Evolutionary conservation across 768 basidiomycete species (phyloP).

Genomic region (Saitozyma sp.): DNA sequence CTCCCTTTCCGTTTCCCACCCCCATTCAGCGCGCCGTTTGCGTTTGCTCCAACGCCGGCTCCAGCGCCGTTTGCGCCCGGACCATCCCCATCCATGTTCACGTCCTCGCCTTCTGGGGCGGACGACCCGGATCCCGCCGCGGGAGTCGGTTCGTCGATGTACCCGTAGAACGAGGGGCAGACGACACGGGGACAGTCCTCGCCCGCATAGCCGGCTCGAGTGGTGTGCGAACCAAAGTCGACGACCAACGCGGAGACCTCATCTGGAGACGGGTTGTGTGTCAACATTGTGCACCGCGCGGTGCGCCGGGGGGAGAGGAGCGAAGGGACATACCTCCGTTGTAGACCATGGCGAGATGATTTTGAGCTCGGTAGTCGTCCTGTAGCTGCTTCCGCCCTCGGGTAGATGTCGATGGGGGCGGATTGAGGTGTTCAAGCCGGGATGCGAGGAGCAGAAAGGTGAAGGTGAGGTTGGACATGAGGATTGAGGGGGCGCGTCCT

Average conservation of each 20-base stretch:
- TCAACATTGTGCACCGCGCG: conserved; percentile 2
- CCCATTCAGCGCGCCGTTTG: neutral
- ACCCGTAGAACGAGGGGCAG: conserved; percentile 86
- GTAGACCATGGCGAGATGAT: conserved; percentile 43
- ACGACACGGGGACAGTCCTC: conserved; percentile 94
- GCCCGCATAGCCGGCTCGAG: conserved; percentile 94
- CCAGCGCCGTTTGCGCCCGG: neutral
- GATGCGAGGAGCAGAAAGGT: neutral
- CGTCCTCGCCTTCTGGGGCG: conserved; percentile 29
- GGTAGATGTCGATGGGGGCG: too few species aligned
- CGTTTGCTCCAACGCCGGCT: neutral
- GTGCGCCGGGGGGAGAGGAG: too few species aligned
- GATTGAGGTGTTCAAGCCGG: neutral
- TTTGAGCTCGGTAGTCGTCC: too few species aligned
- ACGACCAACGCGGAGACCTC: conserved; percentile 96
- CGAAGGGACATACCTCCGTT: conserved; percentile 46
- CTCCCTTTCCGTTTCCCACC: conserved; percentile 8
- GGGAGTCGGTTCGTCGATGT: conserved; percentile 53
- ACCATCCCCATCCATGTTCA: conserved; percentile 18
- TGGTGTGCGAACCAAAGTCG: conserved; percentile 85
- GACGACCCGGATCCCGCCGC: conserved; percentile 10
- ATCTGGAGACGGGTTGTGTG: conserved; percentile 58
- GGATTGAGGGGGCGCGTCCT: neutral
- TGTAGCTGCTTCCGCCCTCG: too few species aligned
- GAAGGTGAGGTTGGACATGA: neutral